phyloP scores from a whole-genome alignment of 257 asterid species.

The Plantago major region DNA sequence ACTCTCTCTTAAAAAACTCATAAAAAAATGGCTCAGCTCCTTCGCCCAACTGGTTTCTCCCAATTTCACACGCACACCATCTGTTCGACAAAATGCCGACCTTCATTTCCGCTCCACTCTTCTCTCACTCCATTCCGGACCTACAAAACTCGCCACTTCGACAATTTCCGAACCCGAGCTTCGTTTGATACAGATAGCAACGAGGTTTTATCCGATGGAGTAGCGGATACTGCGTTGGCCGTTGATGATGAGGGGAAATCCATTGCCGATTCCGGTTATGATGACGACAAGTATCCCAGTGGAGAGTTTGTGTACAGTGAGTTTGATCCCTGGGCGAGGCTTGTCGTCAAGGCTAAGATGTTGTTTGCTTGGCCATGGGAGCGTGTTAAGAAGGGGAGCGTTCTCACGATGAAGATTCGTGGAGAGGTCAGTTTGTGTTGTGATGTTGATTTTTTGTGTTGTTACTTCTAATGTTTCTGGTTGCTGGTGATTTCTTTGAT shows the following conservation, averaged over 20 bases:
- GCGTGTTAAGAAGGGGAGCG: constrained; percentile 90
- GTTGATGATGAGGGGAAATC: constrained; percentile 21
- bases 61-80: constrained; percentile 42
- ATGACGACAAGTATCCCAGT: constrained; percentile 40
- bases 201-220: constrained; percentile 23
- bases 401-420: constrained; percentile 73
- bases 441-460: background rate
- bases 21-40: constrained; percentile 30
- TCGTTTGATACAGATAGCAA: constrained; percentile 41
- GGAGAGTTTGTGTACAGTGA: constrained; percentile 76
- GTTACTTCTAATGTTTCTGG: background rate
- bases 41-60: constrained; percentile 32
- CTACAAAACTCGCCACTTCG: constrained; percentile 16
- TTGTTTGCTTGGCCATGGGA: constrained; percentile 84
- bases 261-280: background rate
- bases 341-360: constrained; percentile 72
- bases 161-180: constrained; percentile 30
- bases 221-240: constrained; percentile 13
- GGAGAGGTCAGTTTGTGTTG: constrained; percentile 56
- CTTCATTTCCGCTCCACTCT: constrained; percentile 26
- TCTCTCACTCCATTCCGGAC: constrained; percentile 10
- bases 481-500: no score
- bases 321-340: constrained; percentile 53
- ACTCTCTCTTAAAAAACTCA: background rate
- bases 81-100: constrained; percentile 33